Conservation (phyloP, 1,284 basidiomycete species). For the Sanghuangporus weigelae region DNA sequence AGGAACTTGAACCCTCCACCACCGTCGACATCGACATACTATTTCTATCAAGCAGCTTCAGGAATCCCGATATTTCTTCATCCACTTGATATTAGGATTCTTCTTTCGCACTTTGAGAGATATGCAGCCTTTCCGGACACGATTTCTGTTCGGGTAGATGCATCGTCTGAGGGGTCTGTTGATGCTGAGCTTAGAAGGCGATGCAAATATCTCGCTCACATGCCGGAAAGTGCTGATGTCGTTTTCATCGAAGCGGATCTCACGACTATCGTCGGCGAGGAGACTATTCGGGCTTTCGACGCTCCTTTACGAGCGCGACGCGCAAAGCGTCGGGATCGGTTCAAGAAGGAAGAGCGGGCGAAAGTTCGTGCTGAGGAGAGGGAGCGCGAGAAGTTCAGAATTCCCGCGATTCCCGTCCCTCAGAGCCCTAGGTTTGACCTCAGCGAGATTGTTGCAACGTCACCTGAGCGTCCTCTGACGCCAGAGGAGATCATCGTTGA, state of each 20-base stretch:
- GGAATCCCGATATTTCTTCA: conserved; percentile 92
- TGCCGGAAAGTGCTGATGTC: conserved; percentile 90
- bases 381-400: conserved; percentile 45
- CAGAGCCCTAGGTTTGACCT: conserved; percentile 24
- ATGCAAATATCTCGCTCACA: conserved; percentile 92
- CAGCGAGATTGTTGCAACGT: conserved; percentile 23
- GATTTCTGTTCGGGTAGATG: conserved; percentile 77
- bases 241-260: conserved; percentile 93
- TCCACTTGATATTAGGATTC: conserved; percentile 92
- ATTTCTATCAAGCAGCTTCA: conserved; percentile 93
- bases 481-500: conserved; percentile 22
- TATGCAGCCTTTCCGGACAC: conserved; percentile 84
- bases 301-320: conserved; percentile 72
- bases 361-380: conserved; percentile 74
- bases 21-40: conserved; percentile 79
- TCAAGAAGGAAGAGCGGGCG: conserved; percentile 78
- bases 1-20: conserved; percentile 79
- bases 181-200: conserved; percentile 91
- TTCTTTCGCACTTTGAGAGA: conserved; percentile 78
- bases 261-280: conserved; percentile 63
- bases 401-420: conserved; percentile 19
- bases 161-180: conserved; percentile 71
- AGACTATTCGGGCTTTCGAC: conserved; percentile 76
- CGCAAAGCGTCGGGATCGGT: conserved; percentile 71
- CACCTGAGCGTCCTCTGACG: conserved; percentile 7